Percentiles rank a stretch among this genome's conserved stretches.
Evolutionary conservation across 73 alveolate species (phyloP).

Genomic region (Paramecium pentaurelia): DNA sequence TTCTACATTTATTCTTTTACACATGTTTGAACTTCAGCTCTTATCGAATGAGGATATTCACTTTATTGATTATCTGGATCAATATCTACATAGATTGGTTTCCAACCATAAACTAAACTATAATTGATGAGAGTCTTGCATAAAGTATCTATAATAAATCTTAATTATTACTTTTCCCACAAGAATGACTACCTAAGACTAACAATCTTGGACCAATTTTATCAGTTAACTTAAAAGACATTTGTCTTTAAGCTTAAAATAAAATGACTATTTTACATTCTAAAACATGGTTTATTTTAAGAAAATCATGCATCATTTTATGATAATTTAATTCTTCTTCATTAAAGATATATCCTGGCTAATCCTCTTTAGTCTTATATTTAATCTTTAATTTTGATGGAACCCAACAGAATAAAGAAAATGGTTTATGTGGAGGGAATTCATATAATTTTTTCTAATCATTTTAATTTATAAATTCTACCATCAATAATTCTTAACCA

Average conservation of each 20-base stretch:
- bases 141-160: background rate
- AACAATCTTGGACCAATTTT: slow-evolving; percentile 27
- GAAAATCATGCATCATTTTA: slow-evolving; percentile 29
- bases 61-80: slow-evolving; percentile 36
- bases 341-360: slow-evolving; percentile 26
- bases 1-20: background rate
- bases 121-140: slow-evolving; percentile 29
- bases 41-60: background rate
- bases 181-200: slow-evolving; percentile 15
- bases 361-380: background rate
- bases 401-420: slow-evolving; percentile 20
- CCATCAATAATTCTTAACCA: slow-evolving; percentile 20
- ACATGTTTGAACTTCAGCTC: background rate
- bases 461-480: background rate
- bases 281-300: background rate
- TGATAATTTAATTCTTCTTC: background rate
- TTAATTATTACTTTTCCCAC: slow-evolving; percentile 4
- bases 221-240: background rate
- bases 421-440: slow-evolving; percentile 22
- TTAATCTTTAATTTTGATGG: background rate
- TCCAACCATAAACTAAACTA: slow-evolving; percentile 39
- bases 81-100: slow-evolving; percentile 18
- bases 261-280: background rate
- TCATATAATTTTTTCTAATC: background rate
- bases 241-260: background rate